Base-by-base conservation (phyloP, 2,329 filamentous ascomycete species). In the Penicillium sp. region DNA sequence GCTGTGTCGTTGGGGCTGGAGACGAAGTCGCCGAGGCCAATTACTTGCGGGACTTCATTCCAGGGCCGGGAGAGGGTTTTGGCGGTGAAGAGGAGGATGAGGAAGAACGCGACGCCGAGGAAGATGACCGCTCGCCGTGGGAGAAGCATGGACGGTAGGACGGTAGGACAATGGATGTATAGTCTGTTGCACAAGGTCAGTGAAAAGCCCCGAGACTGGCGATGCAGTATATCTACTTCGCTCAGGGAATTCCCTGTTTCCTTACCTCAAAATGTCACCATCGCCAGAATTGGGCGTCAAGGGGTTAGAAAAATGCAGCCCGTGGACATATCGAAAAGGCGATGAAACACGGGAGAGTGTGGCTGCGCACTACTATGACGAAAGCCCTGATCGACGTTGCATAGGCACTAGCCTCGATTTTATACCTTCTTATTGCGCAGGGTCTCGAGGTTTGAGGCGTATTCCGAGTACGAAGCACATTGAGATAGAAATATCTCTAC, bases 1-100 rank as follows among this genome's bases (percentile, higher is more conserved):
- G 67, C 56, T 53, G 10, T 58, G 57, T 52, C 47, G 13, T 31
- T 43, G 18, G 34, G 32, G 6, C 59, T 56, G 21, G 50, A 21
- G 21, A 67, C 55, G 38, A 67, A 39, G 13, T 76, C 73, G 7
- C 73, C 73, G 31, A 76, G 56, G n/a, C 73, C 73, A 31, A 76
- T 60, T 24, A 63, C 63, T 60, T 75, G 73, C 14, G 73, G 69
- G 18, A 70, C 58, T 8, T 64, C 59, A 55, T 60, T 62, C 73
- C 72, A 75, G 71, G 66, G 61, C 52, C 60, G 60, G n/a, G 69
- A 69, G 47, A 70, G 63, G 24, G 55, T 60, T 27, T 61, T 67
- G 55, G 68, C 57, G 43, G 66, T 64, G 54, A 69, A 59, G 45
- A 71, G 49, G 52, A 71, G 58, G 47, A 68, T 57, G 42, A 67